Evolutionary conservation across 768 basidiomycete genomes (phyloP), one percentile per base, ranked within the genome.

Genomic region (Botryobasidium botryosum): DNA sequence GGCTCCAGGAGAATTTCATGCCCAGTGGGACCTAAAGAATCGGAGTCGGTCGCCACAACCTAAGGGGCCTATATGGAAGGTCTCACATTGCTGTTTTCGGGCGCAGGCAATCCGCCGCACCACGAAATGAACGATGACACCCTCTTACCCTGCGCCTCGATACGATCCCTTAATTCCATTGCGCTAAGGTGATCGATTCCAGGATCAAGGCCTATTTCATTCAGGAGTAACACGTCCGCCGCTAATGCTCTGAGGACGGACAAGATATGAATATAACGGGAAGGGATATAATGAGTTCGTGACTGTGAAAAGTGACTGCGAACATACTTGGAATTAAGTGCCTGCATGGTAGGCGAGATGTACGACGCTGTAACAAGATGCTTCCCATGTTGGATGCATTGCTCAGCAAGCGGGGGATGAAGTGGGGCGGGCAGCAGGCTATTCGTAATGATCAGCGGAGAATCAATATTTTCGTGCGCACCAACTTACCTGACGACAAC

Each of bases 1-100:
- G 88, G 40, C 76, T 82, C 91, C 91, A 96, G 52, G 86, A 85
- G 56, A 88, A 88, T 56, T 90, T 92, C 49, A 56, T 92, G 90
- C n/a, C 69, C 7, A 91, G 62, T 2, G 87, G 86, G 13, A 79
- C 73, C 49, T 66, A 59, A 33, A 21, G 17, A 15, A 33, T n/a
- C n/a, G 35, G 21, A 44, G 46, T 36, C 8, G 12, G 24, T 35
- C 43, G 35, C n/a, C n/a, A 35, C 26, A 6, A 20, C 7, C n/a
- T n/a, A 13, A 15, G 2, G 6, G 35, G 26, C 20, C 5, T 27
- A 5, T 31, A 5, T 20, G 31, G 24, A 15, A n/a, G 23, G 17
- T 17, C 45, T 45, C 37, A 52, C 59, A 38, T 60, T 55, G 41
- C 59, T 61, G 26, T 59, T 55, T 35, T 80, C 80, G 0, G 84